These are phyloP conservation scores for Fusarium chlamydosporum DNA, from an alignment of 2,329 filamentous ascomycete genomes.

Conservation along the genomic window DNA sequence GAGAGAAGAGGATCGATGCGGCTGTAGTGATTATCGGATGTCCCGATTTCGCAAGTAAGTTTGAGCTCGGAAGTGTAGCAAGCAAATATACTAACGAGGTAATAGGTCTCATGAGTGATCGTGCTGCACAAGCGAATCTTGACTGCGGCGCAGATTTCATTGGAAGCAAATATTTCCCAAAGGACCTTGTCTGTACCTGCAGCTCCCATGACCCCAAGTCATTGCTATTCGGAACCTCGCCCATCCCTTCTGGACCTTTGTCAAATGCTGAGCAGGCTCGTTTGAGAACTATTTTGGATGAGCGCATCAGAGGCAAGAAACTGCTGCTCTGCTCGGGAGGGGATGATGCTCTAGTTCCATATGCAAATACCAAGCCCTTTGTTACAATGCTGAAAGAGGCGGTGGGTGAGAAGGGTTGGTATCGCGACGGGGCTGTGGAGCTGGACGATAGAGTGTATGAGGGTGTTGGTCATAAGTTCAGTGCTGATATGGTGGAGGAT, in stretches of 20 bases:
- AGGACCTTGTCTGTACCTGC: constrained; percentile 73
- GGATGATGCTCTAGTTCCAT: constrained; percentile 80
- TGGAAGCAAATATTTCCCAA: constrained; percentile 83
- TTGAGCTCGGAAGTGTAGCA: not conserved
- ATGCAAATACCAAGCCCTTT: constrained; percentile 70
- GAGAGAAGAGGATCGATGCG: constrained; percentile 82
- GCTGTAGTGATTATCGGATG: constrained; percentile 88
- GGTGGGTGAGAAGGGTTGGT: constrained; percentile 61
- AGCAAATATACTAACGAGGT: not conserved
- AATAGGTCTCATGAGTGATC: constrained; percentile 78
- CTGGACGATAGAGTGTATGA: constrained; percentile 78
- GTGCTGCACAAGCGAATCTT: constrained; percentile 75
- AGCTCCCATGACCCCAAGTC: constrained; percentile 80
- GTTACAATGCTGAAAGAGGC: constrained; percentile 72
- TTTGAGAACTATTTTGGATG: constrained; percentile 62
- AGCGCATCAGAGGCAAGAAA: constrained; percentile 71
- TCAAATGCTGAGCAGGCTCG: constrained; percentile 59
- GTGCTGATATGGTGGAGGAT: constrained; percentile 74
- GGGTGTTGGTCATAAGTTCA: constrained; percentile 78
- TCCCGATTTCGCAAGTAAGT: constrained; percentile 82
- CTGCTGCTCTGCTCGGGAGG: constrained; percentile 76
- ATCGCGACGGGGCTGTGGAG: constrained; percentile 67
- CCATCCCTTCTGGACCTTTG: constrained; percentile 54
- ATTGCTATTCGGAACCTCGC: constrained; percentile 72
- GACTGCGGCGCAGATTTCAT: constrained; percentile 75